Conservation (phyloP, 169 alveolate genomes). For the Perkinsus marinus region DNA sequence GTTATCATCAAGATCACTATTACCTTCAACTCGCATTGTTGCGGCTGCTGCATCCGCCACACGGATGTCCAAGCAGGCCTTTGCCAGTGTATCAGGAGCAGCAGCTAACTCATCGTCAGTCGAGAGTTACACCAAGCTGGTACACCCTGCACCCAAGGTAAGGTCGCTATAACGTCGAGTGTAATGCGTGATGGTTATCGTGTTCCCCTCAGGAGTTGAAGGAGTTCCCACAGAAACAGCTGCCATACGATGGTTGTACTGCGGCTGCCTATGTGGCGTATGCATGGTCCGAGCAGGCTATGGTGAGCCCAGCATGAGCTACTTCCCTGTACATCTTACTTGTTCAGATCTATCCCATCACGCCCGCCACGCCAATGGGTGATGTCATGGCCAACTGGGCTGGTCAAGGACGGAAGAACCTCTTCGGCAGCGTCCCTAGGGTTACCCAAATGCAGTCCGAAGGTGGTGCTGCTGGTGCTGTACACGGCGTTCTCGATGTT, state of each 20-base stretch:
- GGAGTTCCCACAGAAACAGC: not conserved
- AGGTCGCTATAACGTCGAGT: not conserved
- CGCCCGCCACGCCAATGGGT: slow-evolving; percentile 40
- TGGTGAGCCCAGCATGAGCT: not conserved
- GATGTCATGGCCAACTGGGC: slow-evolving; percentile 45
- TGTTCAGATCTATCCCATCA: slow-evolving; percentile 38
- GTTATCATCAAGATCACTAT: not conserved
- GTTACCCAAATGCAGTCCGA: slow-evolving; percentile 46
- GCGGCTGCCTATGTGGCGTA: slow-evolving; percentile 47
- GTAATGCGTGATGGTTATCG: not conserved
- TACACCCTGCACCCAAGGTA: not conserved
- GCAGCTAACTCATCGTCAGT: not conserved
- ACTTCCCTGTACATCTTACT: not conserved
- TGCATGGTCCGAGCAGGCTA: slow-evolving; percentile 38
- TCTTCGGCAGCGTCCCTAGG: slow-evolving; percentile 33
- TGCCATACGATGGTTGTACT: slow-evolving; percentile 16
- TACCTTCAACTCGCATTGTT: not conserved
- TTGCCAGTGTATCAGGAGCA: not conserved
- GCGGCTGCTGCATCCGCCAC: not conserved
- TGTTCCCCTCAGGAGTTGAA: not conserved
- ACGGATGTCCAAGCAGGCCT: not conserved
- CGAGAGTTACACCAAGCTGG: not conserved
- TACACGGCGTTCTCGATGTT: slow-evolving; percentile 37
- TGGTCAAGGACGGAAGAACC: slow-evolving; percentile 28
- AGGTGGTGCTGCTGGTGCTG: slow-evolving; percentile 46